Evolutionary conservation across 1,139 yeast genomes (phyloP), one percentile per base, ranked within the genome.

Genomic region (Debaryomycetaceae sp.): DNA sequence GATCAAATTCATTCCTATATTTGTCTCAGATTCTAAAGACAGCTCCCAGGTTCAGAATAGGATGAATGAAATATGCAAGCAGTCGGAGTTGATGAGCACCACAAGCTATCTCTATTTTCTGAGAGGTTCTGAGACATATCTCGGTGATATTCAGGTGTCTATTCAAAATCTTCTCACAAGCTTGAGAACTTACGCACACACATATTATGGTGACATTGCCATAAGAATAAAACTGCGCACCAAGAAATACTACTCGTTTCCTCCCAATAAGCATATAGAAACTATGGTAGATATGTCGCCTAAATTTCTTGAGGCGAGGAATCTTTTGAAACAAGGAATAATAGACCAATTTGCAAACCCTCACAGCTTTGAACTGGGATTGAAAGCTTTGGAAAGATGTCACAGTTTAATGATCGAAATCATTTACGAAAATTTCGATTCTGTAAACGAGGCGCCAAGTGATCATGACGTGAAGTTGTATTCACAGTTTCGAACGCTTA

Each of bases 401-500:
- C 70, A 74, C 51, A 70, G 67, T 40, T 59, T 57, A 39, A 47
- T 71, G 39, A 54, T 69, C 5, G 65, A 57, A 2, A 48, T 72
- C 6, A 43, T 70, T 5, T 48, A 52, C 6, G 65, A 45, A 5
- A 57, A 54, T 33, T 58, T 52, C 30, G 45, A 51, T 40, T 55
- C 46, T 39, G 49, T 42, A 38, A 43, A 53, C 27, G 39, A 54
- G 4, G 50, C 49, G 6, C 38, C 63, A 2, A 58, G 66, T 0
- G 49, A 46, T 1, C 75, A 68, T 46, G 78, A 74, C 46, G 38
- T 50, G 7, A 49, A 50, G 11, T 46, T 72, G 4, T 66, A 63
- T 41, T 37, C 17, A 1, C 74, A 71, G 44, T 55, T 75, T 6
- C 60, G 88, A 38, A 57, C 58, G 11, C 62, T 85, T 39, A 60